phyloP scores from a whole-genome alignment of 2,329 filamentous ascomycete species.

The Sporothrix schenckii region DNA sequence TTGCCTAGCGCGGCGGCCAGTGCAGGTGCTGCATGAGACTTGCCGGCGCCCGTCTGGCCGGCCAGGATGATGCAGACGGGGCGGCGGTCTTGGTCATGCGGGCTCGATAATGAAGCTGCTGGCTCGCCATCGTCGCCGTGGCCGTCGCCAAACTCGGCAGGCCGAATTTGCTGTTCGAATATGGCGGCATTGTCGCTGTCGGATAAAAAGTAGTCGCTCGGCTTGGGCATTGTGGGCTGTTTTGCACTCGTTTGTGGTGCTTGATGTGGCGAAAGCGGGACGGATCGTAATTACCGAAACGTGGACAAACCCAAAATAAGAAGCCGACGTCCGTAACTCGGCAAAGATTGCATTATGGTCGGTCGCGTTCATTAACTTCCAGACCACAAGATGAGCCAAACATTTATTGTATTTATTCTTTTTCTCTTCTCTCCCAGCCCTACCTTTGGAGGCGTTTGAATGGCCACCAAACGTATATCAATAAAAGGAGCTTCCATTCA shows the following conservation, averaged over 20 bases:
- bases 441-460: too few species aligned
- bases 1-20: slow-evolving; percentile 43
- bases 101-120: background rate
- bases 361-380: too few species aligned
- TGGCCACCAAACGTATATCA: too few species aligned
- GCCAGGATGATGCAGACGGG: slow-evolving; percentile 51
- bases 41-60: slow-evolving; percentile 54
- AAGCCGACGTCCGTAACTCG: background rate
- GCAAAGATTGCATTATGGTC: background rate
- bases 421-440: too few species aligned
- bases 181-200: slow-evolving; percentile 38
- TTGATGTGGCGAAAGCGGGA: background rate
- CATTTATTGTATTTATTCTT: too few species aligned
- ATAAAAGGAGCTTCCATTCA: too few species aligned
- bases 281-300: background rate
- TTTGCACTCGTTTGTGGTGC: background rate
- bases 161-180: slow-evolving; percentile 38
- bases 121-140: background rate
- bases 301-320: too few species aligned
- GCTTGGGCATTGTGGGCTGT: slow-evolving; percentile 4
- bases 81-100: background rate
- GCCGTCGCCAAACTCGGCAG: slow-evolving; percentile 34
- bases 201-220: slow-evolving; percentile 30
- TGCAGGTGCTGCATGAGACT: slow-evolving; percentile 49
- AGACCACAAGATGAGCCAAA: too few species aligned